Evolutionary conservation across 2,329 filamentous ascomycete species (phyloP), one percentile per base, ranked within the genome.

Genomic region (Gaeumannomyces sp.): DNA sequence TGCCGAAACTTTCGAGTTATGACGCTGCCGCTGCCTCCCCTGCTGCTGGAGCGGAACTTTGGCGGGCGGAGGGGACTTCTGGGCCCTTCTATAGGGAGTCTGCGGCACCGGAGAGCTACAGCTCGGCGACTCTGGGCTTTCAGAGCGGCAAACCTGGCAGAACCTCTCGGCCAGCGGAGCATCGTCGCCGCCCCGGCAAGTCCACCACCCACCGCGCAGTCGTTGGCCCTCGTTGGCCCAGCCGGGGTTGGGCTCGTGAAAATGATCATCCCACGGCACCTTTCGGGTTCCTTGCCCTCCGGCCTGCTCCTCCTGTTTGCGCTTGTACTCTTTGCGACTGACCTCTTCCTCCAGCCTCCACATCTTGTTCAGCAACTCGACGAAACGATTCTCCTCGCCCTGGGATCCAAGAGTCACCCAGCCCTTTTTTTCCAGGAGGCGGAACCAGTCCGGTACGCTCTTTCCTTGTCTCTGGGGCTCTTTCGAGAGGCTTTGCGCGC

Each of bases 121-220:
- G n/a, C 7, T n/a, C 11, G 45, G 25, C 45, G 45, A 53, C 45
- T 53, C 45, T 25, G 45, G 45, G 45, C 45, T 53, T 22, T 53
- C 29, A 22, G 57, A 53, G 31, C 68, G 67, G 29, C 69, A 70
- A 10, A 31, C 10, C 5, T 6, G 10, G 31, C 69, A 70, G 4
- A n/a, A 8, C 2, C 45, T 53, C 58, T 71, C 67, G 22, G 50
- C 64, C 22, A 25, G 14, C 2, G 66, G 62, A 3, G 69, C 68
- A 14, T 66, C 64, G 16, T 63, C 61, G 6, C 65, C 67, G 25
- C 59, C 61, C 50, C 67, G 64, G 63, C 72, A 73, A 50, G 67
- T 71, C 71, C 71, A 73, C 67, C 63, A 72, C 19, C 71, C 71
- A n/a, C 71, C 72, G 3, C 65, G 35, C 53, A 38, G 22, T 56